Evolutionary conservation across 2,329 filamentous ascomycete species (phyloP), one percentile per base, ranked within the genome.

Genomic region (Pseudocercospora eumusae): DNA sequence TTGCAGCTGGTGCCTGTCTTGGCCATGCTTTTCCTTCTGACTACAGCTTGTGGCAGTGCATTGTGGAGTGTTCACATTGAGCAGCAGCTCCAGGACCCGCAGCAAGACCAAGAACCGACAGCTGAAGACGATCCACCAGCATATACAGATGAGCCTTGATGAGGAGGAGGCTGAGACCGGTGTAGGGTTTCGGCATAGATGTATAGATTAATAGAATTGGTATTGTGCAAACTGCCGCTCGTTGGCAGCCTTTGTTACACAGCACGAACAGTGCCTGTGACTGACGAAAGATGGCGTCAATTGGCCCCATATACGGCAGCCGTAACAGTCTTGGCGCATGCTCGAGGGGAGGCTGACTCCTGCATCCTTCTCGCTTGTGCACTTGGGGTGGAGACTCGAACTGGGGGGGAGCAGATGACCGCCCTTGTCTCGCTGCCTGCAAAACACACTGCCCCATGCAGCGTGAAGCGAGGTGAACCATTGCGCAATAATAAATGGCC

Each of bases 11-110:
- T 97, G 8, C 95, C 95, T 0, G 83, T 93, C 11, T 77, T 97
- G 54, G 96, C 90, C n/a, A 96, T 99, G 83, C 87, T 98, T 73
- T 97, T 98, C 75, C 82, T 98, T 42, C 79, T 99, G 67, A 97
- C 93, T 0, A 92, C 90, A 2, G 89, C 93, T 1, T 86, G 87
- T 20, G 95, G 93, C 1, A 88, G 91, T 47, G 93, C 92, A 1
- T 79, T 98, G 36, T 98, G 93, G 93, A 91, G 87, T 1, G 88
- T 88, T 1, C 86, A 88, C 66, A 78, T 97, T 56, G 93, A 98
- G 76, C 81, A 85, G 58, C 80, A 84, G 56, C 21, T 60, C 56
- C 64, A 69, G 57, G 55, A 60, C 13, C 56, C 23, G 15, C 40
- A 45, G 47, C 55, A 53, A 13, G 28, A 47, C n/a, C 59, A 56